phyloP scores from a whole-genome alignment of 495 filamentous ascomycete species.

The Astrothelium subdiscretum region DNA sequence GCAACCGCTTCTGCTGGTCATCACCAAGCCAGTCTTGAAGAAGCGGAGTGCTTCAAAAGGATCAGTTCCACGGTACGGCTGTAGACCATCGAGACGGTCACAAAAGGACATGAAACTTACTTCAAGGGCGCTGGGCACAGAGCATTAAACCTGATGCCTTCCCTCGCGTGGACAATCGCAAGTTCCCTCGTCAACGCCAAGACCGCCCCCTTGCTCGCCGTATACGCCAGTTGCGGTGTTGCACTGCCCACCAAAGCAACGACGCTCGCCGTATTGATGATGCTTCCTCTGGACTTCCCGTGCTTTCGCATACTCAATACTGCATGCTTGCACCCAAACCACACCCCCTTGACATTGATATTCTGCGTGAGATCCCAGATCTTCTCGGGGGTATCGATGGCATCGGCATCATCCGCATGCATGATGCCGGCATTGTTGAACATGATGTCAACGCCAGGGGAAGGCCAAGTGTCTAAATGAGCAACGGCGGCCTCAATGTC shows the following conservation, averaged over 20 bases:
- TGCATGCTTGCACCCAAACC: constrained; percentile 92
- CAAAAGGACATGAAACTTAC: constrained; percentile 25
- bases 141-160: constrained; percentile 79
- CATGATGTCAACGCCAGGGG: constrained; percentile 80
- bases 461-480: constrained; percentile 54
- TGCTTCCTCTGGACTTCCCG: constrained; percentile 62
- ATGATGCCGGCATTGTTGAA: constrained; percentile 99
- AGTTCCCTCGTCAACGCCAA: constrained; percentile 48
- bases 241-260: constrained; percentile 86
- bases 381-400: constrained; percentile 68
- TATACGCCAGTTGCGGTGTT: constrained; percentile 94
- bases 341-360: constrained; percentile 98
- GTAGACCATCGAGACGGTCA: no score
- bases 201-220: constrained; percentile 88
- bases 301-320: constrained; percentile 70
- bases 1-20: constrained; percentile 67
- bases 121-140: constrained; percentile 91
- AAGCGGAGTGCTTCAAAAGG: constrained; percentile 46
- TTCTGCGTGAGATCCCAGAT: constrained; percentile 92
- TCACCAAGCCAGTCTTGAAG: constrained; percentile 93
- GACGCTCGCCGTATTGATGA: constrained; percentile 93
- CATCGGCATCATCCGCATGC: constrained; percentile 75
- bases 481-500: constrained; percentile 62
- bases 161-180: constrained; percentile 41
- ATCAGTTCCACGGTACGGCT: not conserved